Evolutionary conservation across 2,329 filamentous ascomycete species (phyloP), one percentile per base, ranked within the genome.

Genomic region (Beauveria pseudobassiana): DNA sequence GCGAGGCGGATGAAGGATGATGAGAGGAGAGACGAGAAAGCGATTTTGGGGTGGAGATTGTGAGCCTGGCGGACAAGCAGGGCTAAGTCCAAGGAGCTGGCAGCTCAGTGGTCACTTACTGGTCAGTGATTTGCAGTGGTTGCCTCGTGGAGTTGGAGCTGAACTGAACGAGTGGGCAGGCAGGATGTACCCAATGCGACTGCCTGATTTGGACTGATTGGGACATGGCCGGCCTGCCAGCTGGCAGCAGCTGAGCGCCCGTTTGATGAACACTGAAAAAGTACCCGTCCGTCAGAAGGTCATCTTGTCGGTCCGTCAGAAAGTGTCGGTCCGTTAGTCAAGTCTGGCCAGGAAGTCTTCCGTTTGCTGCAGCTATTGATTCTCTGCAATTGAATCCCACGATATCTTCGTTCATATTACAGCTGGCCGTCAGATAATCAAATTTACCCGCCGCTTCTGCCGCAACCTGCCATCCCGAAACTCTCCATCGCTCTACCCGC

Each of bases 191-290:
- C 55, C 20, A 49, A 51, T 22, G 56, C 16, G 43, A 59, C 46
- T 59, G 30, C 56, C 56, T 59, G 26, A 59, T 59, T 59, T 34
- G 56, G 56, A 59, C 56, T 51, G 26, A 59, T 59, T 59, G 34
- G 56, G 56, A 59, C 56, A 38, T 10, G 34, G 28, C 18, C 42
- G 42, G 54, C 28, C 30, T 34, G 42, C 54, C 54, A 57, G 54
- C 54, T 57, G 54, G 54, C 53, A 16, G 38, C 34, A 59, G 56
- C 56, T 59, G 56, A 59, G 50, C 22, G 34, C 43, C 22, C 18
- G 7, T 53, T 40, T 8, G 12, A 38, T 38, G 5, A 38, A 16
- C 12, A 38, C 34, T 14, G 34, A 16, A 38, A 38, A 10, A 14
- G 12, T 38, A 38, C 34, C 26, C 1, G 26, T 28, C 26, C 1